Base-by-base conservation (phyloP, 257 asterid genomes). In the Plantago ovata region DNA sequence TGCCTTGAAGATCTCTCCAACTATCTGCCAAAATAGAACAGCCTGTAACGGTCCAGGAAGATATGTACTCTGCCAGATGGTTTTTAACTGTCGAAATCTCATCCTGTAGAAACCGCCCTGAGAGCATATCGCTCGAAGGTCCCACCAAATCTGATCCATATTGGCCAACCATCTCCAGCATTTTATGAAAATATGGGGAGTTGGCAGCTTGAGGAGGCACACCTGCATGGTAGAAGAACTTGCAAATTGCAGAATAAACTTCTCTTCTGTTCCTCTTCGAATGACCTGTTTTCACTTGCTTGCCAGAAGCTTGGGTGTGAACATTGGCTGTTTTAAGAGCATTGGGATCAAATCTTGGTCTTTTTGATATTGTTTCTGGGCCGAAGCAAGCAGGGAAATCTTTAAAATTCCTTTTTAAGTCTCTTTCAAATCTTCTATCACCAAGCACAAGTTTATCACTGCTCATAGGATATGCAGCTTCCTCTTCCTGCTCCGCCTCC, bases 31-130 rank as follows among this genome's bases (percentile, higher is more conserved):
- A 83, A 72, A 89, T 61, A 61, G 96, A 89, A 75, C 92, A 85
- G 53, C 96, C 96, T 48, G 96, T 85, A 55, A 89, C 79, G 62
- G 84, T 82, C 96, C 96, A 89, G 7, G 96, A 89, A 63, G 96
- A 81, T 71, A 71, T 85, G 72, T 79, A 89, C 72, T 89, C 96
- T 38, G 76, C 58, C 38, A 85, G 84, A 75, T 83, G 72, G 69
- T 59, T 85, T 71, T 79, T 85, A 24, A 89, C 75, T 66, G 84
- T 76, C 43, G 62, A 61, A 16, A 81, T 76, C 71, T 89, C 96
- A 65, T 89, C 94, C 64, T 83, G 94, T 22, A 85, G 76, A 72
- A 71, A 81, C 64, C 95, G 78, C 56, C 91, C 95, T 36, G 92
- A 79, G 62, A 85, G 41, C 72, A 83, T 50, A 52, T 77, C 78